Base-by-base conservation (phyloP, 495 filamentous ascomycete species). In the Pseudoneurospora amorphoporcata region DNA sequence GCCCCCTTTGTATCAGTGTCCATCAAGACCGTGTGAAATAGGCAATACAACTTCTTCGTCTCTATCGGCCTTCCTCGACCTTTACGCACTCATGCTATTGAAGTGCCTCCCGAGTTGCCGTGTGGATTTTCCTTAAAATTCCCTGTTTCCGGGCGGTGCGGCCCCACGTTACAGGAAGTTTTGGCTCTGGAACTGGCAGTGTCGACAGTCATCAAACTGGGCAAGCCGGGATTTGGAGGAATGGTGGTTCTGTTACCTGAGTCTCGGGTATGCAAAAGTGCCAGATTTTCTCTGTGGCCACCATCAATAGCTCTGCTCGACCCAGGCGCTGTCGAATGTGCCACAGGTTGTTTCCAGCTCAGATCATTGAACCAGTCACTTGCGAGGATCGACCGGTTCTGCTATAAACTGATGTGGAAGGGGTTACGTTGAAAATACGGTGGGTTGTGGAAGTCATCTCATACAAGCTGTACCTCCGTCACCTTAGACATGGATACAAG, bases 1-100 rank as follows among this genome's bases (percentile, higher is more conserved):
- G 79, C 84, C 85, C 82, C 82, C 78, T 86, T 84, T 86, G 82
- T 80, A 79, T 80, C 73, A 76, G 73, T 80, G 80, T 81, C 80
- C 72, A 82, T 83, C 83, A 76, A 81, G 76, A 75, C 76, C 75
- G 77, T 85, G 82, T 85, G 82, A 81, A 76, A 80, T 85, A 84
- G 81, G 81, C 77, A 79, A 83, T 80, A 74, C 76, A 75, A 78
- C 71, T 71, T 69, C 68, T 73, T 74, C 70, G 71, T 77, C 73
- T 43, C 43, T 45, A 40, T 72, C 70, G 41, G 68, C 19, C 35
- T 16, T 29, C 39, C 19, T 32, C 29, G 68, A 16, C 40, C 41
- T 23, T 40, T 10, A 16, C 53, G 12, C 47, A 14, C 23, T 35
- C 71, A 7, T n/a, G 65, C 16, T 23, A 72, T 17, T 45, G 41